Base-by-base conservation (phyloP, 169 alveolate genomes). In the Theileria sp. region DNA sequence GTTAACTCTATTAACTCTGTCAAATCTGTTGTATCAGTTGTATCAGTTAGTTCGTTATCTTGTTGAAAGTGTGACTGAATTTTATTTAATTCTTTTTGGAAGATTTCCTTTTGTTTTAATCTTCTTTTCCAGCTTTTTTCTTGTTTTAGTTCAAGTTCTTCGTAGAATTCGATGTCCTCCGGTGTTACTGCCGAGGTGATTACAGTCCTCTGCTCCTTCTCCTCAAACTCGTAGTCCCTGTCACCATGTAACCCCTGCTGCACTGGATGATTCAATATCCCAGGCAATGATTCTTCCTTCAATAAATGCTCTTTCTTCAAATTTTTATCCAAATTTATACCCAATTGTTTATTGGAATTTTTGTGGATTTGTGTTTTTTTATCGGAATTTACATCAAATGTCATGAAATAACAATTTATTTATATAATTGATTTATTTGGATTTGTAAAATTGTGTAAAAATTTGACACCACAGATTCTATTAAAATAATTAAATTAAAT, bases 131-230 rank as follows among this genome's bases (percentile, higher is more conserved):
- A 81, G 30, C 17, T 71, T 44, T 32, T 7, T 3, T 81, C 34
- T 25, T 68, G 85, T 50, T 61, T 81, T n/a, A 21, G 23, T 34
- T 77, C 86, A 4, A 82, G 76, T 28, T 82, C 56, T 8, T 82
- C 89, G 21, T 66, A 30, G 38, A 66, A 72, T 34, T 34, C 79
- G n/a, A 81, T 64, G 28, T 75, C 83, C 19, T 81, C 88, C 65
- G 72, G 81, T 23, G 77, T 81, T 26, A 81, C 50, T 4, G 82
- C 88, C 0, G 88, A 81, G 34, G 79, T 56, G 15, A 81, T 81
- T 13, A 77, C 74, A 21, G 82, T 74, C 38, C 71, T 77, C 15
- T 76, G 62, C 15, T 23, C 51, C 13, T 71, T 78, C 13, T 44
- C 21, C 17, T 71, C 68, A 10, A 25, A 8, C 21, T 71, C 79